These are phyloP conservation scores for Solanum stenotomum DNA, from an alignment of 257 asterid species.

Conservation along the genomic window DNA sequence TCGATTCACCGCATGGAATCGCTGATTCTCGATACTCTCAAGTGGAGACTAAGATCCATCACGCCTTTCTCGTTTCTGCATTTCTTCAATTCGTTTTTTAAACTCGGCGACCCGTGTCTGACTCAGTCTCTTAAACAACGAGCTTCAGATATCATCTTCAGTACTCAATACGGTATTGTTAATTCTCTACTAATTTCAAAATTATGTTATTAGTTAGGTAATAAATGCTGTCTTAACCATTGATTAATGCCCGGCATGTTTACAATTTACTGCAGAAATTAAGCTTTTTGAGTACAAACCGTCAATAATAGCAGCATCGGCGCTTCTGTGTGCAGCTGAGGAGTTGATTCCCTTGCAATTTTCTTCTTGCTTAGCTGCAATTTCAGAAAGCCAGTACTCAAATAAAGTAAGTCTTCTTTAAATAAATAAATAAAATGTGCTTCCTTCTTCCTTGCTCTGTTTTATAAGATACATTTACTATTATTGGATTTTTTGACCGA, in stretches of 20 bases:
- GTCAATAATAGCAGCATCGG: slow-evolving; percentile 48
- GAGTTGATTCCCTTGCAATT: slow-evolving; percentile 23
- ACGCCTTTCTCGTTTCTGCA: slow-evolving; percentile 57
- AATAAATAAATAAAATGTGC: not conserved
- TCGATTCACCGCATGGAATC: slow-evolving; percentile 48
- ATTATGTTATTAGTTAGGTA: not conserved
- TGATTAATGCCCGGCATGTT: not conserved
- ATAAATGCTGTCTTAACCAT: not conserved
- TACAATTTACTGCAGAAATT: slow-evolving; percentile 13
- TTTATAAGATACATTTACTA: not conserved
- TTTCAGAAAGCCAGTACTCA: slow-evolving; percentile 24
- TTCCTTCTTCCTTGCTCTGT: not conserved
- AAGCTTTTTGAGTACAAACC: slow-evolving; percentile 40
- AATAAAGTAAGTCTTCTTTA: slow-evolving; percentile 18
- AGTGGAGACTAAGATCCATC: slow-evolving; percentile 53
- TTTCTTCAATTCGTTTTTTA: slow-evolving; percentile 24
- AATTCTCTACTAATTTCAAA: not conserved
- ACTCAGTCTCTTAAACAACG: slow-evolving; percentile 21
- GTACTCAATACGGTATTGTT: slow-evolving; percentile 29
- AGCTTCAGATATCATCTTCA: slow-evolving; percentile 35
- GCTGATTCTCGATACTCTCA: slow-evolving; percentile 31
- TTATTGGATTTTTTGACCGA: not conserved
- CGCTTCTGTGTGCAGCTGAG: slow-evolving; percentile 36
- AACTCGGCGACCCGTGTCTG: slow-evolving; percentile 17
- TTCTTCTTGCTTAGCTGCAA: slow-evolving; percentile 20